Conservation (phyloP, 2,329 filamentous ascomycete species). For the Dryadomyces sulphureus region DNA sequence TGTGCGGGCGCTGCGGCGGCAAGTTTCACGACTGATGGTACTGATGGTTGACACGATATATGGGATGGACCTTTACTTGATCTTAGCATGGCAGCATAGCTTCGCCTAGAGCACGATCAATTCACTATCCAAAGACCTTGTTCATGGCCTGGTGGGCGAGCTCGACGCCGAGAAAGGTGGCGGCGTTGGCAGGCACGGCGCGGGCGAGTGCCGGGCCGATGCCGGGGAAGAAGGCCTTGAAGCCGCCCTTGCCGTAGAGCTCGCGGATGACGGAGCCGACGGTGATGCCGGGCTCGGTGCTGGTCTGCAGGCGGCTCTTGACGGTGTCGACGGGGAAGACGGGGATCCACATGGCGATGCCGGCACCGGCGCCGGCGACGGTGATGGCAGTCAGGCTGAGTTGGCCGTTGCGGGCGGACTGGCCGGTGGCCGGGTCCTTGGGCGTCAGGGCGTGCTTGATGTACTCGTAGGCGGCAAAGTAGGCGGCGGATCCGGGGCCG, state of each 20-base stretch:
- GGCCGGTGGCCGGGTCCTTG: constrained; percentile 57
- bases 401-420: constrained; percentile 47
- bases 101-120: too few species aligned
- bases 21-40: constrained; percentile 19
- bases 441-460: constrained; percentile 82
- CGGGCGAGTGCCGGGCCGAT: constrained; percentile 85
- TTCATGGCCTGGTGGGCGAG: constrained; percentile 72
- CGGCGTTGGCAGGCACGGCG: constrained; percentile 91
- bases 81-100: too few species aligned
- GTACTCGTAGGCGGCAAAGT: constrained; percentile 95
- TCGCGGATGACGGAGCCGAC: constrained; percentile 66
- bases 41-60: not conserved
- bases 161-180: constrained; percentile 81
- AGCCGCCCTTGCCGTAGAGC: constrained; percentile 69
- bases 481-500: constrained; percentile 82
- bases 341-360: constrained; percentile 97
- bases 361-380: constrained; percentile 74
- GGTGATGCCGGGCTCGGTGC: constrained; percentile 61
- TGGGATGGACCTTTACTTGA: not conserved
- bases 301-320: constrained; percentile 86
- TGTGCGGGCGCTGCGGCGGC: constrained; percentile 20
- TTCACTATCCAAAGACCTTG: constrained; percentile 45
- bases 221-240: constrained; percentile 92
- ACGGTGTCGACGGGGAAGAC: constrained; percentile 97
- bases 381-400: constrained; percentile 73